A percentile compares a stretch with the other conserved stretches of the same genome.
Evolutionary conservation across 2,329 filamentous ascomycete genomes (phyloP).

Genomic region (Colletotrichum kahawae): DNA sequence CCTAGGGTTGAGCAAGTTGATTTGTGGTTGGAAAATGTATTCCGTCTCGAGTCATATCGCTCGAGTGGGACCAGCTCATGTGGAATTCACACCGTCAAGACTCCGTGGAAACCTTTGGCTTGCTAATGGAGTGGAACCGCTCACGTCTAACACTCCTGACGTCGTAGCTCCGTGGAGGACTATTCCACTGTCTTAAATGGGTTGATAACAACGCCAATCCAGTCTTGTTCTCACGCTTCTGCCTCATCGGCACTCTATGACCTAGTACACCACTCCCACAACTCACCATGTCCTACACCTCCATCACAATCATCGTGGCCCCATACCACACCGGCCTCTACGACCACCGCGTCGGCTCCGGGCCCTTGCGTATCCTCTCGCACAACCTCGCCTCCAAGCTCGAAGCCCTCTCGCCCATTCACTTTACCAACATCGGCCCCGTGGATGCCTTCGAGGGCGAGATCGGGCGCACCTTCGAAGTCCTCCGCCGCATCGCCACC

Average conservation of each 20-base stretch:
- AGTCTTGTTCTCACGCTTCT: too few species aligned
- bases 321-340: constrained; percentile 44
- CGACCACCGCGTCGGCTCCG: constrained; percentile 41
- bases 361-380: constrained; percentile 35
- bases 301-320: constrained; percentile 39
- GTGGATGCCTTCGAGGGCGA: constrained; percentile 43
- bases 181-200: too few species aligned
- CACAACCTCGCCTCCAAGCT: constrained; percentile 33
- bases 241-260: too few species aligned
- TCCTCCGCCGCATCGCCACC: constrained; percentile 39
- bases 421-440: constrained; percentile 29
- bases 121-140: not conserved
- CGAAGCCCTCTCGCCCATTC: constrained; percentile 24
- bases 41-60: not conserved
- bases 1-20: not conserved
- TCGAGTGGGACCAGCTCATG: not conserved
- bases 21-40: not conserved
- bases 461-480: constrained; percentile 42
- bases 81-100: rapidly evolving
- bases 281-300: constrained; percentile 1
- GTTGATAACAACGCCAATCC: too few species aligned
- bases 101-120: not conserved
- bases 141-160: too few species aligned
- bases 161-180: too few species aligned
- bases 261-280: too few species aligned